Evolutionary conservation across 495 filamentous ascomycete genomes (phyloP).

Genomic region (Trichoderma gamsii): DNA sequence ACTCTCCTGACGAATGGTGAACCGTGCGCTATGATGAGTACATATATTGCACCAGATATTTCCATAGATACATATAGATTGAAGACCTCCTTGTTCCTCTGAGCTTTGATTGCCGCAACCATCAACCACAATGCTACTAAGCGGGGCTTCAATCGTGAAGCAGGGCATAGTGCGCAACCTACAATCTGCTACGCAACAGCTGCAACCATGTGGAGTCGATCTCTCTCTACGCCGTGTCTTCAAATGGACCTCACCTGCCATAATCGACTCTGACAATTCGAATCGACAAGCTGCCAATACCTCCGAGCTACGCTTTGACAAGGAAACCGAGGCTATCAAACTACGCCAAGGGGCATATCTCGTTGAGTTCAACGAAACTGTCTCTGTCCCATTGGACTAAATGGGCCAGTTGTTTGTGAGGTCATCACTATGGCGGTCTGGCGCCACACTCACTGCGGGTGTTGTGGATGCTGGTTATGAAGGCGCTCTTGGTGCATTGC

Average conservation of each 20-base stretch:
- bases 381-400: conserved; percentile 32
- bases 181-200: conserved; percentile 25
- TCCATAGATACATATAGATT: too few relatives aligned
- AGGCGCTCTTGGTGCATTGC: conserved; percentile 39
- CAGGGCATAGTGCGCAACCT: conserved; percentile 33
- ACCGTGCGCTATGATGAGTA: too few relatives aligned
- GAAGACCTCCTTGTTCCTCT: neutral
- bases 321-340: conserved; percentile 19
- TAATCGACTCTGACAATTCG: conserved; percentile 41
- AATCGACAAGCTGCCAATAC: conserved; percentile 30
- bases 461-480: conserved; percentile 45
- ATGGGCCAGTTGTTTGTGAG: conserved; percentile 38
- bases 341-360: conserved; percentile 34
- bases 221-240: conserved; percentile 33
- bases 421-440: conserved; percentile 38
- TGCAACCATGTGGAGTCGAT: conserved; percentile 42
- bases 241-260: conserved; percentile 33
- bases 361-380: conserved; percentile 45
- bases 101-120: too few relatives aligned
- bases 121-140: neutral
- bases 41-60: too few relatives aligned
- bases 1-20: too few relatives aligned
- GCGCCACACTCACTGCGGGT: conserved; percentile 33
- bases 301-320: conserved; percentile 23
- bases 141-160: conserved; percentile 24